phyloP scores from a whole-genome alignment of 2,329 filamentous ascomycete genomes.

The Scedosporium boydii region DNA sequence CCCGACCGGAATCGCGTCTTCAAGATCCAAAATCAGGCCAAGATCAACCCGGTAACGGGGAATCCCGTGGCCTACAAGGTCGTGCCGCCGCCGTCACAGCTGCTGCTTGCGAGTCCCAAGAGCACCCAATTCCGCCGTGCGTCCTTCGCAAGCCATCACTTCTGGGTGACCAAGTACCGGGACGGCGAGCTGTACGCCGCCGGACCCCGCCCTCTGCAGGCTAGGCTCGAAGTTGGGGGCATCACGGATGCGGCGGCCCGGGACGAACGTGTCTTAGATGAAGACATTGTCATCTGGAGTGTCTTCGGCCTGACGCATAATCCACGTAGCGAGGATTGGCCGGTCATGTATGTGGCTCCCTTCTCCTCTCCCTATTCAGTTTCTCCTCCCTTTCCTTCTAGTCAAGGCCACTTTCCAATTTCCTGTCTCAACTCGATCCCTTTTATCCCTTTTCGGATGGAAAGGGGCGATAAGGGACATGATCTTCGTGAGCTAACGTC shows the following conservation, averaged over 20 bases:
- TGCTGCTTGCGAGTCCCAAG: constrained; percentile 33
- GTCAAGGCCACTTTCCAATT: too few species aligned
- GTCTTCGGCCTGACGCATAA: constrained; percentile 40
- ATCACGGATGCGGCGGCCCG: constrained; percentile 35
- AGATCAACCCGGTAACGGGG: constrained; percentile 36
- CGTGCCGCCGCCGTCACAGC: constrained; percentile 31
- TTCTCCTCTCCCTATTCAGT: too few species aligned
- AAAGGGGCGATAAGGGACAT: too few species aligned
- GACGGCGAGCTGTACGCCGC: constrained; percentile 41
- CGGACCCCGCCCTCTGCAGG: constrained; percentile 42
- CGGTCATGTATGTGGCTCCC: constrained; percentile 26
- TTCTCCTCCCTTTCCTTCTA: too few species aligned
- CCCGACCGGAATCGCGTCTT: constrained; percentile 40
- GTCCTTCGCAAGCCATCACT: constrained; percentile 33
- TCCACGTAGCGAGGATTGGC: constrained; percentile 38
- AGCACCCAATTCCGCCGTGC: constrained; percentile 32
- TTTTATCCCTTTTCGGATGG: too few species aligned
- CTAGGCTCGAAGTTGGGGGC: constrained; percentile 29
- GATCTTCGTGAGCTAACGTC: too few species aligned
- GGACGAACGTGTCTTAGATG: constrained; percentile 1
- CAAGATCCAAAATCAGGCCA: constrained; percentile 35
- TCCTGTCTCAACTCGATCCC: too few species aligned
- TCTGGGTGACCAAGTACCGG: constrained; percentile 39
- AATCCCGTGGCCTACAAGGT: constrained; percentile 41
- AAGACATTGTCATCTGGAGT: constrained; percentile 28